Conservation (phyloP, 805 yeast species). For the Wickerhamomyces strasburgensis region DNA sequence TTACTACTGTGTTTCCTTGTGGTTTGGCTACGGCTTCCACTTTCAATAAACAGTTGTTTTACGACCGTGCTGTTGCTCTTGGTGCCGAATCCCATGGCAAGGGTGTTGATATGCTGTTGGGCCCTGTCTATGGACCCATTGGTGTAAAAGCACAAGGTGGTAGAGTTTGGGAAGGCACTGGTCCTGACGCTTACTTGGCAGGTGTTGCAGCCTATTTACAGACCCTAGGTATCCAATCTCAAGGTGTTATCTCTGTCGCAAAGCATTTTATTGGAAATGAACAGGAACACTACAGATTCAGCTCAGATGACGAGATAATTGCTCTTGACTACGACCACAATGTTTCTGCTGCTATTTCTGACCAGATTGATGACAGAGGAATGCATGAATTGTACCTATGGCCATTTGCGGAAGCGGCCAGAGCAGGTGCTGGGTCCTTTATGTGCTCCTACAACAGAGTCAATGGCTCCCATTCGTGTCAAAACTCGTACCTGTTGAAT, state of each 20-base stretch:
- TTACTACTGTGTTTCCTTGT: no score
- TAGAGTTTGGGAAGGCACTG: conserved; percentile 57
- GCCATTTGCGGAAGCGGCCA: conserved; percentile 53
- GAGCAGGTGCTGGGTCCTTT: conserved; percentile 42
- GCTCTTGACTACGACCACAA: conserved; percentile 36
- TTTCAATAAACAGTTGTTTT: conserved; percentile 44
- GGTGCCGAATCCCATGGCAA: conserved; percentile 46
- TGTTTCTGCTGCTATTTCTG: no score
- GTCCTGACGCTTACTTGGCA: conserved; percentile 54
- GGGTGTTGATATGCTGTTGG: conserved; percentile 49
- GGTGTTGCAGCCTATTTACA: conserved; percentile 49
- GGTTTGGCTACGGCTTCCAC: conserved; percentile 52
- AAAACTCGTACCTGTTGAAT: conserved; percentile 35
- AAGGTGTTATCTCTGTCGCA: conserved; percentile 49
- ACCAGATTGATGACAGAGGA: conserved; percentile 43
- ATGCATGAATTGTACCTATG: conserved; percentile 52
- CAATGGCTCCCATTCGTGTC: conserved; percentile 50
- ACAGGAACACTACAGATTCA: conserved; percentile 50
- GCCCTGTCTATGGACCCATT: no score
- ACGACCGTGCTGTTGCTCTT: conserved; percentile 46
- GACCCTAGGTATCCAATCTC: conserved; percentile 47
- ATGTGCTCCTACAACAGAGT: conserved; percentile 59
- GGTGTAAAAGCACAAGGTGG: conserved; percentile 54
- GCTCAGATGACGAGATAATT: conserved; percentile 40
- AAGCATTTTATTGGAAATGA: conserved; percentile 59